Conservation (phyloP, 1,139 yeast genomes). For the Saccharomyces hybrid region DNA sequence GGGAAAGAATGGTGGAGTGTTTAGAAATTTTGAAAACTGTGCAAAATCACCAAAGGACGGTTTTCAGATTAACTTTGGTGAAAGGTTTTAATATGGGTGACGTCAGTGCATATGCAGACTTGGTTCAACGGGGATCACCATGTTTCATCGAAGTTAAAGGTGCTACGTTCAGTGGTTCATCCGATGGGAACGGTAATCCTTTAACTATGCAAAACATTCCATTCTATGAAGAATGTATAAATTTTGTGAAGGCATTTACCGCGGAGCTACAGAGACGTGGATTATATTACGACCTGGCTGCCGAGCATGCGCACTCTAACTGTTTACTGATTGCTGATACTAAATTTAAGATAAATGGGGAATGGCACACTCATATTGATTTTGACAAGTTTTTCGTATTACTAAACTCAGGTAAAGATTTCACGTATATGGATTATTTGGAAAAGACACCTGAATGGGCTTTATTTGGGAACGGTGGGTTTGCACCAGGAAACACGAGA, state of each 20-base stretch:
- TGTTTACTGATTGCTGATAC: conserved; percentile 78
- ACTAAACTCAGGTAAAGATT: conserved; percentile 53
- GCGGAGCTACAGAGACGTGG: conserved; percentile 56
- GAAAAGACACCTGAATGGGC: conserved; percentile 88
- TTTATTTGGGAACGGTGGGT: conserved; percentile 86
- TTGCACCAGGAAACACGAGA: conserved; percentile 75
- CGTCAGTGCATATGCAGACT: conserved; percentile 77
- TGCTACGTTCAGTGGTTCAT: conserved; percentile 88
- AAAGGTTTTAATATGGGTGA: conserved; percentile 88
- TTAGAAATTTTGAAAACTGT: conserved; percentile 66
- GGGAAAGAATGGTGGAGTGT: conserved; percentile 82
- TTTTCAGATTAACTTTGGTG: conserved; percentile 80
- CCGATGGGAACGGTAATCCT: conserved; percentile 74
- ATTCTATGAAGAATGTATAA: conserved; percentile 81
- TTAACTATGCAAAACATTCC: conserved; percentile 94
- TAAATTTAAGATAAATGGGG: conserved; percentile 58
- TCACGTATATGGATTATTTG: conserved; percentile 73
- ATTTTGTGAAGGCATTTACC: conserved; percentile 57
- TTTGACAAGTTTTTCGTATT: conserved; percentile 69
- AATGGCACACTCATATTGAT: conserved; percentile 88
- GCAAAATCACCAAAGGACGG: conserved; percentile 80
- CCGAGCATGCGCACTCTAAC: conserved; percentile 94
- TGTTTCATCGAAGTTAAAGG: conserved; percentile 90
- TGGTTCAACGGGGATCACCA: conserved; percentile 75
- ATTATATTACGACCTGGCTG: conserved; percentile 71